Percentiles rank a stretch among this genome's conserved stretches.
Evolutionary conservation across 352 stramenopile species (phyloP).

Genomic region (Hyaloperonospora brassicae): DNA sequence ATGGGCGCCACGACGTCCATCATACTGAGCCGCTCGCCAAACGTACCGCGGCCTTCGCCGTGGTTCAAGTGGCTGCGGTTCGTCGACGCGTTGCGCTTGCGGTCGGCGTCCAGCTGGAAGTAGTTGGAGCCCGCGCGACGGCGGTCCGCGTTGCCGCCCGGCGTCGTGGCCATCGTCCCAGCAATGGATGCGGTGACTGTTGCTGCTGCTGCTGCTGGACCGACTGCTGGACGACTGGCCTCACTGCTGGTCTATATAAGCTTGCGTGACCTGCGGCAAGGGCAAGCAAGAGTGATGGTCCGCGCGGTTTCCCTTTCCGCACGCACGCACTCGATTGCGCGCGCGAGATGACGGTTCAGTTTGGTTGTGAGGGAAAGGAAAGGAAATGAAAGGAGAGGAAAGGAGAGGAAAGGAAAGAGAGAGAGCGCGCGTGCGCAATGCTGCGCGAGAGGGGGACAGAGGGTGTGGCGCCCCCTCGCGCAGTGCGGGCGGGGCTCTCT

Average conservation of each 20-base stretch:
- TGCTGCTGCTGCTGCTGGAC: no score
- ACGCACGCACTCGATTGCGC: constrained; percentile 1
- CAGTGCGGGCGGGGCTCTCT: constrained; percentile 6
- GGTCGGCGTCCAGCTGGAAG: constrained; percentile 70
- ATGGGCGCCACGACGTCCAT: constrained; percentile 46
- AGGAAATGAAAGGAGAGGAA: no score
- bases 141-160: constrained; percentile 40
- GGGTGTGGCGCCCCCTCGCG: neutral
- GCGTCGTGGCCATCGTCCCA: constrained; percentile 26
- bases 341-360: neutral
- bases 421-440: no score
- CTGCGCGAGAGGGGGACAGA: no score
- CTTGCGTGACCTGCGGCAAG: neutral
- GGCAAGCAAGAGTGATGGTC: constrained; percentile 13
- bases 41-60: constrained; percentile 39
- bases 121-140: constrained; percentile 79
- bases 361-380: constrained; percentile 9
- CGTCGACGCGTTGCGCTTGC: constrained; percentile 57
- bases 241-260: neutral
- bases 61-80: constrained; percentile 32
- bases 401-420: no score
- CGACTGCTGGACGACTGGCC: neutral
- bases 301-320: constrained; percentile 4
- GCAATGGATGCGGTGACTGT: no score
- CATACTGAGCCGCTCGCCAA: constrained; percentile 53